phyloP scores from a whole-genome alignment of 371 early-diverging fungal genomes.

The Mucor lusitanicus region DNA sequence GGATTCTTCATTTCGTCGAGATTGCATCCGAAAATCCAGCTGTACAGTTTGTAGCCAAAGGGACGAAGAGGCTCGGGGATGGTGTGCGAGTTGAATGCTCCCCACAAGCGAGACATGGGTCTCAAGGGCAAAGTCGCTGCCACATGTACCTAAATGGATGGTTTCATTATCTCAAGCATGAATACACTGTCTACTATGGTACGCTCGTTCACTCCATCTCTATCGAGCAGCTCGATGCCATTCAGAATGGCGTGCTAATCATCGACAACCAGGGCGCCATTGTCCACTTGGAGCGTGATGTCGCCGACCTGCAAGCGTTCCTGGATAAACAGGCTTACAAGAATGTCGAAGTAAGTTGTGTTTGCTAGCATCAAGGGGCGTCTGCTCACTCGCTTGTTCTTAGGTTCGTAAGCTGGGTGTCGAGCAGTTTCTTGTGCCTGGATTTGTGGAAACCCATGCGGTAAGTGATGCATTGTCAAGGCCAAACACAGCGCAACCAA shows the following conservation, averaged over 20 bases:
- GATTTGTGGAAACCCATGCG: constrained; percentile 90
- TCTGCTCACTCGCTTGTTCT: neutral
- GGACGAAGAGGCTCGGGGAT: constrained; percentile 80
- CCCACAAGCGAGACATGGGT: constrained; percentile 89
- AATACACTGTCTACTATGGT: constrained; percentile 58
- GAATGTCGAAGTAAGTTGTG: constrained; percentile 13
- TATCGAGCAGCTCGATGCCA: constrained; percentile 56
- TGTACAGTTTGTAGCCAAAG: constrained; percentile 77
- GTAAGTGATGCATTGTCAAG: constrained; percentile 25
- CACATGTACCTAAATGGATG: constrained; percentile 74
- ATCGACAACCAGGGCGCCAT: constrained; percentile 62
- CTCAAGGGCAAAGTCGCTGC: constrained; percentile 87
- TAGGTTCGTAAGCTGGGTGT: constrained; percentile 49
- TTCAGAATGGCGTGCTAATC: constrained; percentile 59
- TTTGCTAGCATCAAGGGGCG: neutral
- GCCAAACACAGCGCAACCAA: neutral
- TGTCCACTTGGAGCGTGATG: constrained; percentile 47
- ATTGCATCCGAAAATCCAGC: constrained; percentile 87
- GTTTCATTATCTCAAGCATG: neutral
- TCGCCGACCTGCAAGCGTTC: constrained; percentile 29
- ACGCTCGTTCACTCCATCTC: constrained; percentile 70
- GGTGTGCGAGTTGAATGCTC: constrained; percentile 79
- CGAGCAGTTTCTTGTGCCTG: constrained; percentile 81
- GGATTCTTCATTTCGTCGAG: constrained; percentile 90
- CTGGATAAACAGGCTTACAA: constrained; percentile 12